phyloP scores from a whole-genome alignment of 2,329 filamentous ascomycete genomes.

The Cladobotryum mycophilum region DNA sequence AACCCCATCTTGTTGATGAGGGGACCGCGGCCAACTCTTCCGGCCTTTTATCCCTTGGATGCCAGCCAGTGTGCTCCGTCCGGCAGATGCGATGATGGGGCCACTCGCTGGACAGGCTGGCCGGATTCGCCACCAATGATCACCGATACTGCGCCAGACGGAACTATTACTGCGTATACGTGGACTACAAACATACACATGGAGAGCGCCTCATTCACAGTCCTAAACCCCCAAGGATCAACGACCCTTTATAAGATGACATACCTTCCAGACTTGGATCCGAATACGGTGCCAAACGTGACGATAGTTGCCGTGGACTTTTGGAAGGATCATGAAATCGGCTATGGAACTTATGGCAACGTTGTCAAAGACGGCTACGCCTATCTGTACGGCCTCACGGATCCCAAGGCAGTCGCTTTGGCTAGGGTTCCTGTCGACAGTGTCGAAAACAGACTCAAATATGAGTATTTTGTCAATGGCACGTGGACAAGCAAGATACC shows the following conservation, averaged over 20 bases:
- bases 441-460: constrained; percentile 15
- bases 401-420: constrained; percentile 12
- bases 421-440: constrained; percentile 13
- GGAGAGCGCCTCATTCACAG: not conserved
- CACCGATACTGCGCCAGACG: constrained; percentile 3
- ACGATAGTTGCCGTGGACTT: constrained; percentile 9
- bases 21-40: constrained; percentile 9
- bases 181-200: constrained; percentile 11
- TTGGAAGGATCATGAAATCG: constrained; percentile 13
- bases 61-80: constrained; percentile 7
- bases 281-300: constrained; percentile 11
- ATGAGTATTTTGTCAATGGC: constrained; percentile 16
- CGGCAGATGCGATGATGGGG: constrained; percentile 10
- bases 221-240: constrained; percentile 4
- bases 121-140: constrained; percentile 16
- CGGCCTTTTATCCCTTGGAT: constrained; percentile 8
- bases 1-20: constrained; percentile 11
- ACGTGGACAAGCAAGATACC: constrained; percentile 14
- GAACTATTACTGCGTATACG: constrained; percentile 13
- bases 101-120: constrained; percentile 13
- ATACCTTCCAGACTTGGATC: constrained; percentile 11
- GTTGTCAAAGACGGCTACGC: constrained; percentile 14
- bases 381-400: constrained; percentile 15
- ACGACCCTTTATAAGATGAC: constrained; percentile 14
- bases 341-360: constrained; percentile 15